A percentile compares a stretch with the other conserved stretches of the same genome.
phyloP scores from a whole-genome alignment of 1,284 basidiomycete genomes.

The Microbotryomycetes sp. region DNA sequence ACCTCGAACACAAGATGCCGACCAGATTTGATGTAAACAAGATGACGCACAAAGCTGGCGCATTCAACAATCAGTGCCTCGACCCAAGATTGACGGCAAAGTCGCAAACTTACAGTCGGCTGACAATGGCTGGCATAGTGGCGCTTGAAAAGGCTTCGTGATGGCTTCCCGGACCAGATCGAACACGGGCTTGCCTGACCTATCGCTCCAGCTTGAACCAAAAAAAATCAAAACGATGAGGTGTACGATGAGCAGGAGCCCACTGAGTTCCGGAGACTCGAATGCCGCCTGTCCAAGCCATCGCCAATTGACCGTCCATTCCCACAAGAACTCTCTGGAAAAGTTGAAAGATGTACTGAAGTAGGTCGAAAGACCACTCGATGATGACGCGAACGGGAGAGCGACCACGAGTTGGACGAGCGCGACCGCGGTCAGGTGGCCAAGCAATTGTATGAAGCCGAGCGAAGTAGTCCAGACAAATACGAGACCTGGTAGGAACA shows the following conservation, averaged over 20 bases:
- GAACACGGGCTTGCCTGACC: slow-evolving; percentile 33
- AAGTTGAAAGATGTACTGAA: slow-evolving; percentile 75
- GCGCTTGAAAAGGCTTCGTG: slow-evolving; percentile 44
- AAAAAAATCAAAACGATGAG: slow-evolving; percentile 56
- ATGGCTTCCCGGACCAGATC: slow-evolving; percentile 54
- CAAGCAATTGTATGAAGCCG: slow-evolving; percentile 40
- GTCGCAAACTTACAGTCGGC: slow-evolving; percentile 5
- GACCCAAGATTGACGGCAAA: not conserved
- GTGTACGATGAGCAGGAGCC: slow-evolving; percentile 60
- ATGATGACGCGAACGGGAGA: slow-evolving; percentile 54
- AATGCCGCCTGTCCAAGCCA: slow-evolving; percentile 72
- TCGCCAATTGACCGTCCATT: slow-evolving; percentile 98
- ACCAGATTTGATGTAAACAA: slow-evolving; percentile 88
- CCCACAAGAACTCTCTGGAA: slow-evolving; percentile 78
- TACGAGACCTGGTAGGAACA: slow-evolving; percentile 84
- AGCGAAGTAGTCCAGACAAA: slow-evolving; percentile 74
- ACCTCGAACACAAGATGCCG: slow-evolving; percentile 87
- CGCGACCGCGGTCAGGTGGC: not conserved
- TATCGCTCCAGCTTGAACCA: slow-evolving; percentile 45
- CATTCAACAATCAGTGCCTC: not conserved
- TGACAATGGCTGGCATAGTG: not conserved
- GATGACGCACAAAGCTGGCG: slow-evolving; percentile 65
- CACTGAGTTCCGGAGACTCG: slow-evolving; percentile 22
- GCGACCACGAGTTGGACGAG: slow-evolving; percentile 57
- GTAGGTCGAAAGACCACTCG: slow-evolving; percentile 50